Evolutionary conservation across 1,284 basidiomycete genomes (phyloP), one percentile per base, ranked within the genome.

Genomic region (Sporisorium reilianum): DNA sequence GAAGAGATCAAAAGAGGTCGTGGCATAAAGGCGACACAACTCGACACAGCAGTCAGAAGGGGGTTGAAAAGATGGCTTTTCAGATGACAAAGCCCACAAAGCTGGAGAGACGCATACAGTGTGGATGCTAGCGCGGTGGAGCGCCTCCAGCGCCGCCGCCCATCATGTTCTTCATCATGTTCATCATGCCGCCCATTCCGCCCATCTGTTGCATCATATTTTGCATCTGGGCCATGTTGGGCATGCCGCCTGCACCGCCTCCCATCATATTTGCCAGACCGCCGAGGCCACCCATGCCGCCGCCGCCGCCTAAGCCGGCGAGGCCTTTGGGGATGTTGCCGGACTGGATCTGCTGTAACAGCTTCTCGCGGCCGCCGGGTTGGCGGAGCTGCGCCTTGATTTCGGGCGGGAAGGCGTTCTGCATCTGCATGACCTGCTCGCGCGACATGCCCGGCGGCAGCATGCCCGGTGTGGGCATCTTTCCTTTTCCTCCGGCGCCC

Each of bases 151-250:
- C n/a, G n/a, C n/a, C 36, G 69, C 86, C 86, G 20, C 92, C 93
- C 92, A 94, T 93, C 73, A 91, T 90, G 54, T 89, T 86, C 91
- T 95, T 94, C 90, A 94, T 93, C 87, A 87, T 86, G 64, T 86
- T 85, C n/a, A 81, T 83, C 85, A 87, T 85, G 3, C 81, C 84
- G 55, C 80, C 82, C 26, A 86, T 85, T 2, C 85, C 85, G 20
- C 85, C 84, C 72, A 82, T 84, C 32, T 41, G 20, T 34, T 65
- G 75, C 85, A 87, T 86, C n/a, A n/a, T n/a, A n/a, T n/a, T n/a
- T n/a, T n/a, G n/a, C 86, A 87, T 59, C 42, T 69, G 59, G 1
- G 69, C 49, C 73, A 83, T 72, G 32, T 77, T 68, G 0, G 81
- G 79, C 77, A 84, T 76, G 0, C 80, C 78, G n/a, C 70, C 65